Evolutionary conservation across 78 protist species (phyloP).

Genomic region (Dictyostelium capitatum): DNA sequence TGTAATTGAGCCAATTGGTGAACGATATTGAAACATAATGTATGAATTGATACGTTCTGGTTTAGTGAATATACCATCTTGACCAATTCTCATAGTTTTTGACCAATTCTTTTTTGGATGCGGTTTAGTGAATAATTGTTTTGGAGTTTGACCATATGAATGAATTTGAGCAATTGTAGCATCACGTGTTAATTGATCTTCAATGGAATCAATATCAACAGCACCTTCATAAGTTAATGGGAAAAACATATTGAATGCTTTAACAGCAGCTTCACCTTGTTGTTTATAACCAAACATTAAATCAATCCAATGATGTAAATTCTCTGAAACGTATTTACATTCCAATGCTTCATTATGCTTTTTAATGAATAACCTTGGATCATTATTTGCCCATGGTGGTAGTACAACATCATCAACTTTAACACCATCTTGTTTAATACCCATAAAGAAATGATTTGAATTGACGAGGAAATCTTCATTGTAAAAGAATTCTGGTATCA

Average conservation of each 20-base stretch:
- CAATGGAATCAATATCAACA: constrained; percentile 89
- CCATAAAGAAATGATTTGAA: constrained; percentile 86
- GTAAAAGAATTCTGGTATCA: constrained; percentile 97
- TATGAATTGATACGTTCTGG: constrained; percentile 23
- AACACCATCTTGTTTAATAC: constrained; percentile 90
- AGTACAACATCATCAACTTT: constrained; percentile 90
- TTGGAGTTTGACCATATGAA: constrained; percentile 99
- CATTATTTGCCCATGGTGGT: constrained; percentile 97
- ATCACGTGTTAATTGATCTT: constrained; percentile 79
- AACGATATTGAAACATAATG: constrained; percentile 36
- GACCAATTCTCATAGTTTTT: background rate
- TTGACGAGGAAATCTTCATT: constrained; percentile 93
- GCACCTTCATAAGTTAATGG: constrained; percentile 96
- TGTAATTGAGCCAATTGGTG: constrained; percentile 60
- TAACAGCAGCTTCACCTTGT: constrained; percentile 92
- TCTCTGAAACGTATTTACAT: constrained; percentile 89
- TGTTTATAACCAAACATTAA: constrained; percentile 98
- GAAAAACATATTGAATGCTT: constrained; percentile 93
- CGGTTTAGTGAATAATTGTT: constrained; percentile 90
- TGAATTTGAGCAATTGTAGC: constrained; percentile 89
- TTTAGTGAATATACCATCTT: constrained; percentile 49
- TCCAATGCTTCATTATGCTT: constrained; percentile 94
- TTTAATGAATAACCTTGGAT: constrained; percentile 71
- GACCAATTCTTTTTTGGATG: constrained; percentile 90
- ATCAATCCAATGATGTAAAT: constrained; percentile 98